Percentiles rank a stretch among this genome's conserved stretches.
These are phyloP conservation scores for Didymosphaeria variabile DNA, from an alignment of 2,329 filamentous ascomycete species.

Conservation along the genomic window DNA sequence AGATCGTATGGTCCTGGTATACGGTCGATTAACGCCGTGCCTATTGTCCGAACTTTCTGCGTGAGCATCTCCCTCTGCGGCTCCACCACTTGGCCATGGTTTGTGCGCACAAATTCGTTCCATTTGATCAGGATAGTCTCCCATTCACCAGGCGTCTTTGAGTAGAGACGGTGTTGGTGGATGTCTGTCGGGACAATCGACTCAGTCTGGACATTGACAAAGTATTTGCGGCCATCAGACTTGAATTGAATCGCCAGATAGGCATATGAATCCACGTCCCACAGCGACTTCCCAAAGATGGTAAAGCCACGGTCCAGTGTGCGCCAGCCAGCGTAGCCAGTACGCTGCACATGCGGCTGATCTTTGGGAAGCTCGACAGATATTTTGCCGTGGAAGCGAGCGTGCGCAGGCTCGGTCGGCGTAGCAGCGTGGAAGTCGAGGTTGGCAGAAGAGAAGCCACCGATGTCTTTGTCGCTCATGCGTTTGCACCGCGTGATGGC, in stretches of 20 bases:
- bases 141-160: conserved; percentile 83
- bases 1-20: conserved; percentile 89
- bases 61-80: conserved; percentile 90
- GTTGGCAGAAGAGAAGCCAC: conserved; percentile 79
- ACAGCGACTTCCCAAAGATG: conserved; percentile 84
- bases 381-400: conserved; percentile 86
- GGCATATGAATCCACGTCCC: conserved; percentile 88
- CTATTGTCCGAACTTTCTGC: conserved; percentile 84
- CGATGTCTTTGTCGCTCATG: conserved; percentile 87
- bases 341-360: conserved; percentile 76
- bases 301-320: conserved; percentile 80
- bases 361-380: conserved; percentile 83
- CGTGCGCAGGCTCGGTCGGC: conserved; percentile 68
- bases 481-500: conserved; percentile 67
- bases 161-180: conserved; percentile 90
- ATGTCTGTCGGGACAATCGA: conserved; percentile 93
- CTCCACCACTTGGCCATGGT: conserved; percentile 89
- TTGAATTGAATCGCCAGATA: conserved; percentile 90
- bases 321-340: conserved; percentile 89
- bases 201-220: conserved; percentile 95
- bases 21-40: conserved; percentile 88
- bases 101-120: conserved; percentile 93
- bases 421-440: conserved; percentile 69
- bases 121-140: conserved; percentile 93
- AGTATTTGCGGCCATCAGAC: conserved; percentile 90